phyloP scores from a whole-genome alignment of 148 eudicot species.

The Camellia granthamiana region DNA sequence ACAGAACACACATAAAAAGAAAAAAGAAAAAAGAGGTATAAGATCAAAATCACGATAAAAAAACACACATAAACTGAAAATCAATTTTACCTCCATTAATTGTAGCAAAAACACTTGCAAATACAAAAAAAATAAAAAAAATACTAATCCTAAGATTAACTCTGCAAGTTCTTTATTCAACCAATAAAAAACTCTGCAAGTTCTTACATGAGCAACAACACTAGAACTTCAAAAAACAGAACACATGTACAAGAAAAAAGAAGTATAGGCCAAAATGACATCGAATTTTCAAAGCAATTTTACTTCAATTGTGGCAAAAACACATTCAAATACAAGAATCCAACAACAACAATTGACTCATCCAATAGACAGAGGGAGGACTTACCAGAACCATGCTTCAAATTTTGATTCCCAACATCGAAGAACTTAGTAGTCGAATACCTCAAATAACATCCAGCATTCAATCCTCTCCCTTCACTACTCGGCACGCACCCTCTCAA shows the following conservation, averaged over 20 bases:
- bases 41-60: neutral
- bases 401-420: constrained; percentile 14
- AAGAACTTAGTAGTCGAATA: constrained; percentile 45
- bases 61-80: too few species aligned
- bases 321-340: too few species aligned
- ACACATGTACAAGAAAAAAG: neutral
- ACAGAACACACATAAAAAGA: neutral
- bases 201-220: too few species aligned
- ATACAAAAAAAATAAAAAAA: too few species aligned
- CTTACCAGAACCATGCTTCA: constrained; percentile 30
- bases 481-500: constrained; percentile 34
- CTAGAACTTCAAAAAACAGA: neutral
- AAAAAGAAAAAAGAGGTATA: neutral
- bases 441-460: constrained; percentile 55
- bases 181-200: too few species aligned
- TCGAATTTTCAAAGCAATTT: neutral
- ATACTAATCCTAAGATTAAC: too few species aligned
- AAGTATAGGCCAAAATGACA: neutral
- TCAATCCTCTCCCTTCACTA: constrained; percentile 45
- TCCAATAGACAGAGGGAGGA: neutral
- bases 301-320: constrained; percentile 4
- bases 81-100: too few species aligned
- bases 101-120: too few species aligned
- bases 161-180: too few species aligned
- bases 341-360: neutral